Evolutionary conservation across 441 rosid genomes (phyloP), one percentile per base, ranked within the genome.

Genomic region (Omphalea diandra): DNA sequence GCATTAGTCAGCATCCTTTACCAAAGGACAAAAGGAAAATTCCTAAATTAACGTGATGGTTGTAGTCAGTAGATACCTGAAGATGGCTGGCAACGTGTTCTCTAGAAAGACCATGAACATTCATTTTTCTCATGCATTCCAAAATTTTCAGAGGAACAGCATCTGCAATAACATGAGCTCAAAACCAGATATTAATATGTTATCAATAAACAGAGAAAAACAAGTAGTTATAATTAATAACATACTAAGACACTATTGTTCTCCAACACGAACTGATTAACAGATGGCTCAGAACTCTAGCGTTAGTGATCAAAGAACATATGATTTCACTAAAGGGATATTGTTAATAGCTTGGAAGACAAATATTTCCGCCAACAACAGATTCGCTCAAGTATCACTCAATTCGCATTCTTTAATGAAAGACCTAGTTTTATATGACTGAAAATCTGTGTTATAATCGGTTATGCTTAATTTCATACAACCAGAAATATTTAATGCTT

Each of bases 31-130:
- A 18, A 29, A 68, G 0, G 7, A n/a, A 15, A 18, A 2, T 33
- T n/a, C 0, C n/a, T 1, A 31, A 17, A 5, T 1, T 3, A 5
- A 57, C 5, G 18, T 47, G 18, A 22, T 20, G n/a, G n/a, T n/a
- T n/a, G 38, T 8, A 61, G 1, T n/a, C n/a, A 12, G 31, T 2
- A 22, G 18, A 67, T 40, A 83, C 84, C 84, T 81, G 86, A 67
- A 81, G 83, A 66, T 83, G 83, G 67, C 84, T 79, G 7, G 84
- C 82, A 61, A 83, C 49, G 46, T 80, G 76, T 50, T 81, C 81
- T 59, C 82, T 66, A 9, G 79, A 75, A 38, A 83, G 41, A 18
- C n/a, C 55, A n/a, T 55, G 64, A 22, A 58, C 73, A 52, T 74
- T 74, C 81, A 78, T 83, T 59, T 41, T 41, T 54, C 49, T 74